A percentile compares a stretch with the other conserved stretches of the same genome.
These are phyloP conservation scores for Salmacisia buchloeana DNA, from an alignment of 1,284 basidiomycete genomes.

Conservation along the genomic window DNA sequence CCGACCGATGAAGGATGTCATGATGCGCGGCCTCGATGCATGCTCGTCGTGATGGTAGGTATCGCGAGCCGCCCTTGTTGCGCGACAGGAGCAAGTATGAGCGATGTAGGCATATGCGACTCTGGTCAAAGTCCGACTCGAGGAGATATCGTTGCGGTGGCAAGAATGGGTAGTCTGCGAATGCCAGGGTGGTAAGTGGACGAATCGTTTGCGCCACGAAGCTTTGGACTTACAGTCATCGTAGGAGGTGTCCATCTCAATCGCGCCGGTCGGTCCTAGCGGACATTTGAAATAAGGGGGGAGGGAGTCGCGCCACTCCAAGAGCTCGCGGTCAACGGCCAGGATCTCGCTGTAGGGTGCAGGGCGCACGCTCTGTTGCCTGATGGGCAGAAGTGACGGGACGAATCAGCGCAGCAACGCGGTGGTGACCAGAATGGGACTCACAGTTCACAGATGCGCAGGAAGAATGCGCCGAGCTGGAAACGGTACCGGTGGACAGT, in stretches of 20 bases:
- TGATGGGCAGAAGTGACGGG: background rate
- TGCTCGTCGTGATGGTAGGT: background rate
- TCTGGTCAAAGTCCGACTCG: constrained; percentile 4
- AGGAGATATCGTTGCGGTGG: constrained; percentile 4
- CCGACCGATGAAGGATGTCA: constrained; percentile 1
- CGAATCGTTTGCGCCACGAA: too few species aligned
- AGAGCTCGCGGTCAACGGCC: constrained; percentile 3
- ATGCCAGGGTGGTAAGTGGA: too few species aligned
- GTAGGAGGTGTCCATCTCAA: constrained; percentile 5
- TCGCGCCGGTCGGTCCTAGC: background rate
- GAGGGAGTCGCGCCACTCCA: constrained; percentile 1
- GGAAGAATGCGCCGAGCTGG: background rate
- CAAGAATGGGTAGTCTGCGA: constrained; percentile 3
- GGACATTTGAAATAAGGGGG: constrained; percentile 4
- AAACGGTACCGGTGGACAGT: background rate
- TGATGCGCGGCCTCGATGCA: constrained; percentile 3
- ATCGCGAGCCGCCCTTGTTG: background rate
- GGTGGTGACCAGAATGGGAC: background rate
- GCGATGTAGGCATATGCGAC: background rate
- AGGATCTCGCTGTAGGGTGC: background rate
- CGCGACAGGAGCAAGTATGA: background rate
- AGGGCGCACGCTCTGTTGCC: background rate
- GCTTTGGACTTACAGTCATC: background rate
- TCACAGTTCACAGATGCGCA: constrained; percentile 6
- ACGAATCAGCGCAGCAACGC: background rate